Conservation (phyloP, 805 yeast genomes). For the Candida coquimbonensis region DNA sequence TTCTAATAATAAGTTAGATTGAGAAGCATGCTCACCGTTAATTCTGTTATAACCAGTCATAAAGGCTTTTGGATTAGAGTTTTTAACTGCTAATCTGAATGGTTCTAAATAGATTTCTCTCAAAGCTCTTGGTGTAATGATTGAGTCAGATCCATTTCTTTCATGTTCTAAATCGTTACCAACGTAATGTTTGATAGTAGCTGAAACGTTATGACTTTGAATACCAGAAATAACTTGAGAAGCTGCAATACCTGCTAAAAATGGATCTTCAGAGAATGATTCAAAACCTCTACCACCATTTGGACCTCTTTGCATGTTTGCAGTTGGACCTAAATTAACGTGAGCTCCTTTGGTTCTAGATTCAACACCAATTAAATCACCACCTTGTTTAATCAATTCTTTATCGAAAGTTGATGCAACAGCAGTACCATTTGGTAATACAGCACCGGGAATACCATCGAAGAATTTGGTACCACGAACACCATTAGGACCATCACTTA, state of each 20-base stretch:
- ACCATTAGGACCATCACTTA: conserved; percentile 61
- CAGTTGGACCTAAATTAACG: conserved; percentile 42
- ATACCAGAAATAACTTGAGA: conserved; percentile 48
- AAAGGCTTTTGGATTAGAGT: conserved; percentile 44
- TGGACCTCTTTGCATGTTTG: conserved; percentile 51
- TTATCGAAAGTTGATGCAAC: conserved; percentile 51
- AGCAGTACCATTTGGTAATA: conserved; percentile 53
- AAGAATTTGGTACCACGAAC: conserved; percentile 52
- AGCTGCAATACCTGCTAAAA: conserved; percentile 38
- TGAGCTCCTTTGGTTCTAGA: conserved; percentile 48
- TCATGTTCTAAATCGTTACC: conserved; percentile 58
- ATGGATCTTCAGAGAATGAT: conserved; percentile 57
- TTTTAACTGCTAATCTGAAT: conserved; percentile 50
- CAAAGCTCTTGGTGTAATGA: conserved; percentile 52
- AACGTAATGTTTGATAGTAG: conserved; percentile 56
- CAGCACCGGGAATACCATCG: conserved; percentile 45
- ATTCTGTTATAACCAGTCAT: conserved; percentile 62
- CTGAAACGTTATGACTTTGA: conserved; percentile 42
- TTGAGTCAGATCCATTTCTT: conserved; percentile 40
- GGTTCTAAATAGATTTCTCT: conserved; percentile 61
- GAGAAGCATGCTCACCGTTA: conserved; percentile 53
- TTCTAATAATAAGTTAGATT: conserved; percentile 35
- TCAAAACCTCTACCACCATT: conserved; percentile 60
- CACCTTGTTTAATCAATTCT: conserved; percentile 41
- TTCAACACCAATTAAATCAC: conserved; percentile 46